Evolutionary conservation across 148 eudicot genomes (phyloP), one percentile per base, ranked within the genome.

Genomic region (Arctostaphylos glauca): DNA sequence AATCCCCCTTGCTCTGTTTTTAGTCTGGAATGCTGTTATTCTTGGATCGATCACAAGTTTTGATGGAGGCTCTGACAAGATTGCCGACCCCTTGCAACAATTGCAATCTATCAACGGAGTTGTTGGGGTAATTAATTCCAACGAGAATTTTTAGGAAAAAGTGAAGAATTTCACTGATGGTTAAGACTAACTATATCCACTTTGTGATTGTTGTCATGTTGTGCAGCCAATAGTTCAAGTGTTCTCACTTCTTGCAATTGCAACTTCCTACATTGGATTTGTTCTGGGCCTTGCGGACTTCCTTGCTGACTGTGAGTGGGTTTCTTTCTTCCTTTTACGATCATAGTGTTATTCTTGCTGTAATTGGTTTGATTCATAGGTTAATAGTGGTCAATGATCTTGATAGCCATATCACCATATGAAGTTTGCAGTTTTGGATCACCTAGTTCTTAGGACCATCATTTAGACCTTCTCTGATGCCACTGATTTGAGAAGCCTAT

Each of bases 1-100:
- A 68, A 92, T 94, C 83, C 99, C 98, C 47, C 90, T 96, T 52
- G 83, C 83, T 78, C 85, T 94, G 59, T 96, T 96, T 87, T 92
- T 96, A 25, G 88, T 96, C 50, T 96, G 99, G 99, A 87, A 94
- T 85, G 99, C 92, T 84, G 99, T 96, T 77, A 91, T 96, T 85
- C 97, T 96, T 73, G 98, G 99, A 49, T 85, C 94, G 55, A 78
- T 94, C 68, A 62, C 91, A 47, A 86, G 80, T 83, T 66, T 85
- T 41, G 92, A 79, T 77, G 77, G 88, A 16, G 90, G 83, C 46
- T 83, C 87, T n/a, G 89, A 88, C 50, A 92, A 83, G 67, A 87
- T 93, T 79, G 78, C 64, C 25, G 99, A 96, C 79, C 98, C 99
- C 44, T 76, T 96, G 81, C 94, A 90, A 84, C 92, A 84, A 81